These are phyloP conservation scores for Claviceps spartinae DNA, from an alignment of 2,329 filamentous ascomycete species.

Conservation along the genomic window DNA sequence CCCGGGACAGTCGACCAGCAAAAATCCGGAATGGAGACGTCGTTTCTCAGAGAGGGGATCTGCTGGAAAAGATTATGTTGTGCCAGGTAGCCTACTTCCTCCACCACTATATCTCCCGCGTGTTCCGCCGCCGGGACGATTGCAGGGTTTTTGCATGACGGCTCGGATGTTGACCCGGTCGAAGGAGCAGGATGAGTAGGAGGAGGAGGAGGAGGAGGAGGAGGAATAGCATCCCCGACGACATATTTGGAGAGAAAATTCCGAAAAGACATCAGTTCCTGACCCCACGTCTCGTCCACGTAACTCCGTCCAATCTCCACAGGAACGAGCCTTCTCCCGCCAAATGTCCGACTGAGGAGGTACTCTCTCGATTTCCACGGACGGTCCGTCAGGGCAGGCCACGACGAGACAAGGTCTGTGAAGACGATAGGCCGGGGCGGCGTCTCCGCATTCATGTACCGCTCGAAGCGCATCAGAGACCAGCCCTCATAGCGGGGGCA, in stretches of 20 bases:
- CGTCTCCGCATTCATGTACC: conserved; percentile 36
- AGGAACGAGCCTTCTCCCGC: conserved; percentile 67
- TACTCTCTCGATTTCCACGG: conserved; percentile 66
- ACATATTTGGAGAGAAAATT: conserved; percentile 57
- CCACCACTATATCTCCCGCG: conserved; percentile 11
- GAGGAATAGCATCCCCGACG: conserved; percentile 1
- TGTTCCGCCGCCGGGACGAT: not conserved
- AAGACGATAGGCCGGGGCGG: conserved; percentile 55
- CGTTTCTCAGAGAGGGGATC: conserved; percentile 59
- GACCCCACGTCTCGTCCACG: conserved; percentile 72
- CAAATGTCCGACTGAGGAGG: conserved; percentile 59
- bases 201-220: too few relatives aligned
- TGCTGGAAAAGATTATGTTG: conserved; percentile 82
- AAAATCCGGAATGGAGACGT: conserved; percentile 72
- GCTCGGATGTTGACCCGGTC: too few relatives aligned
- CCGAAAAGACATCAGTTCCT: conserved; percentile 62
- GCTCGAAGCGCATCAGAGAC: conserved; percentile 46
- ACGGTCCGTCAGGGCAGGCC: conserved; percentile 59
- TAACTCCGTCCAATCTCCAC: conserved; percentile 81
- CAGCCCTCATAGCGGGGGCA: conserved; percentile 24
- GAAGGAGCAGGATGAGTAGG: too few relatives aligned
- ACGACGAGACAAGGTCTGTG: conserved; percentile 44
- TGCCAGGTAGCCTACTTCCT: conserved; percentile 59
- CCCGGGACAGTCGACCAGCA: conserved; percentile 60
- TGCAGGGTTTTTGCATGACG: too few relatives aligned